These are phyloP conservation scores for Dicorynia guianensis DNA, from an alignment of 306 rosid genomes.

Conservation along the genomic window DNA sequence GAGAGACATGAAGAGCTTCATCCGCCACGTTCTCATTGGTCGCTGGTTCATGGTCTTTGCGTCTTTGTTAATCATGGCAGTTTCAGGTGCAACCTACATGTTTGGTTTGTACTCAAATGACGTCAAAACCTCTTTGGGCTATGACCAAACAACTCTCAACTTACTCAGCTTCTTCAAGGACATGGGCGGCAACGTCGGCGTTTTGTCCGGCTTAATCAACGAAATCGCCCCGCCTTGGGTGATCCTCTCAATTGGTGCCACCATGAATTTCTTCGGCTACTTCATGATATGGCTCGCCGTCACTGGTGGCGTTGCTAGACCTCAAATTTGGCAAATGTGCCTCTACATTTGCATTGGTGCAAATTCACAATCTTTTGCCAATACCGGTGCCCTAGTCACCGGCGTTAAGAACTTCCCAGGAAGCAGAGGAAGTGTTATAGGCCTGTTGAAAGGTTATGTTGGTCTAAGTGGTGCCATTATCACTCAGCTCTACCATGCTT, in stretches of 20 bases:
- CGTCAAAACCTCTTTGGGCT: slow-evolving; percentile 62
- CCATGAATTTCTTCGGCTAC: slow-evolving; percentile 79
- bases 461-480: slow-evolving; percentile 80
- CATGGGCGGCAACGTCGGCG: slow-evolving; percentile 67
- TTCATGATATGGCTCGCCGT: slow-evolving; percentile 84
- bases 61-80: slow-evolving; percentile 65
- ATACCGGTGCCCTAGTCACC: slow-evolving; percentile 68
- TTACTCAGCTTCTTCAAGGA: slow-evolving; percentile 84
- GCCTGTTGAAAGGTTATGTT: slow-evolving; percentile 73
- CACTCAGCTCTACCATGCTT: slow-evolving; percentile 62
- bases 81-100: slow-evolving; percentile 74
- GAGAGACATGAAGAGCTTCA: slow-evolving; percentile 35
- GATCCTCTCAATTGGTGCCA: slow-evolving; percentile 59
- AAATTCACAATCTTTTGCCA: slow-evolving; percentile 71
- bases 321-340: slow-evolving; percentile 78
- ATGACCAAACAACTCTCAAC: slow-evolving; percentile 79
- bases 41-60: slow-evolving; percentile 81
- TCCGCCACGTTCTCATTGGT: slow-evolving; percentile 52
- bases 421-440: slow-evolving; percentile 72
- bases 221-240: slow-evolving; percentile 74
- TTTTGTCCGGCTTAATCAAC: slow-evolving; percentile 66
- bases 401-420: slow-evolving; percentile 70
- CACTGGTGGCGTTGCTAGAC: slow-evolving; percentile 47
- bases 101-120: slow-evolving; percentile 66
- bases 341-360: slow-evolving; percentile 74